Percentiles rank a stretch among this genome's conserved stretches.
These are phyloP conservation scores for Tilletia setariae DNA, from an alignment of 1,284 basidiomycete genomes.

Conservation along the genomic window DNA sequence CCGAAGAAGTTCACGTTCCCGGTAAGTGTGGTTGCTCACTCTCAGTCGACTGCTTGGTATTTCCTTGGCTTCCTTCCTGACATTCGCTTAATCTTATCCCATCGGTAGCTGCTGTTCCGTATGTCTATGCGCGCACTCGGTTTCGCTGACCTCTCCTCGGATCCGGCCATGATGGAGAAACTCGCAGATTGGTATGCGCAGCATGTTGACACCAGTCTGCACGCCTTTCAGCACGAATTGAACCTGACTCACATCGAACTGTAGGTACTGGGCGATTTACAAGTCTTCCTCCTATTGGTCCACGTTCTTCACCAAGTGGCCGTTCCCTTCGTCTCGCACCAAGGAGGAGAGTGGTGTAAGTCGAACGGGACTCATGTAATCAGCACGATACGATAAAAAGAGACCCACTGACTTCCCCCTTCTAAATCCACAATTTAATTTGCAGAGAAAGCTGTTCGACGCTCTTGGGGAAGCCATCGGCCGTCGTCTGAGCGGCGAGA, in stretches of 20 bases:
- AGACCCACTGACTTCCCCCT: no score
- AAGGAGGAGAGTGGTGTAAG: slow-evolving; percentile 12
- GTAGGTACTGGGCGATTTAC: slow-evolving; percentile 21
- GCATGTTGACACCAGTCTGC: not conserved
- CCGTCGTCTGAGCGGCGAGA: slow-evolving; percentile 25
- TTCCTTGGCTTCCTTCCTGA: not conserved
- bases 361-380: no score
- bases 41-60: slow-evolving; percentile 16
- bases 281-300: slow-evolving; percentile 29
- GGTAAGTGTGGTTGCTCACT: slow-evolving; percentile 18
- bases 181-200: slow-evolving; percentile 31
- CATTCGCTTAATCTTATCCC: no score
- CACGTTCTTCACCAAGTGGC: slow-evolving; percentile 10
- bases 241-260: not conserved
- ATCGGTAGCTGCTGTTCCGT: slow-evolving; percentile 28
- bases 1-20: slow-evolving; percentile 32
- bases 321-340: slow-evolving; percentile 2
- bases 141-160: slow-evolving; percentile 27
- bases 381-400: no score
- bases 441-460: slow-evolving; percentile 27
- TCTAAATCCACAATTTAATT: no score
- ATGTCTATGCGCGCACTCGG: slow-evolving; percentile 30
- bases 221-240: not conserved
- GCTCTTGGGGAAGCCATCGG: slow-evolving; percentile 26
- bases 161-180: slow-evolving; percentile 23